These are phyloP conservation scores for Metschnikowia noctiluminum DNA, from an alignment of 805 yeast species.

Conservation along the genomic window DNA sequence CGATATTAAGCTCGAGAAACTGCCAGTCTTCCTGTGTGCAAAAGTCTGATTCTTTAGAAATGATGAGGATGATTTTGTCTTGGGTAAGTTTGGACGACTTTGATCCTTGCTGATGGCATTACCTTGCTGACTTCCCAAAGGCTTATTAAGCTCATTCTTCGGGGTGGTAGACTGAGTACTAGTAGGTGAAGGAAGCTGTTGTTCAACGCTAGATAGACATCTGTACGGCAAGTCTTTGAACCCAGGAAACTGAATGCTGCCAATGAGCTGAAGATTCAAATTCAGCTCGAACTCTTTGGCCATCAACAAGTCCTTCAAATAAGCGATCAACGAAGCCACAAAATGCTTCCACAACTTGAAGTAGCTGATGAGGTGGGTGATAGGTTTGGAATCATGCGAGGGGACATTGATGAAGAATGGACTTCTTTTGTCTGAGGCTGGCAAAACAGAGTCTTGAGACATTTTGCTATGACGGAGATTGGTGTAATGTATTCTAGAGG, in stretches of 20 bases:
- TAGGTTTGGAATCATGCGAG: constrained; percentile 34
- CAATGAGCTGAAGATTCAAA: constrained; percentile 36
- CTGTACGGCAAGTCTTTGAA: constrained; percentile 40
- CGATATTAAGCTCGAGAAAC: constrained; percentile 11
- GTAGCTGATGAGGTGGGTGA: constrained; percentile 34
- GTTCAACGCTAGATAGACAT: constrained; percentile 14
- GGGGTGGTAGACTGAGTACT: constrained; percentile 13
- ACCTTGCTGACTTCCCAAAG: constrained; percentile 3
- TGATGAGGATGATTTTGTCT: constrained; percentile 23
- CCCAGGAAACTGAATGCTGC: constrained; percentile 39
- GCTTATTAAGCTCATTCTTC: constrained; percentile 12
- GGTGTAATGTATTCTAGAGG: neutral
- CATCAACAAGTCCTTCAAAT: constrained; percentile 42
- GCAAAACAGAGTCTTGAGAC: constrained; percentile 20
- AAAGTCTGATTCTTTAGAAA: constrained; percentile 23
- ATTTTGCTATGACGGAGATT: neutral
- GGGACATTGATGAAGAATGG: constrained; percentile 43
- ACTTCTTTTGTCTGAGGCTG: constrained; percentile 31
- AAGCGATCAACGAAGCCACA: constrained; percentile 34
- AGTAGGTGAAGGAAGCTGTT: constrained; percentile 12
- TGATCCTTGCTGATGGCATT: constrained; percentile 7
- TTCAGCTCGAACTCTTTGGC: constrained; percentile 43
- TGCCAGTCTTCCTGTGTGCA: constrained; percentile 18
- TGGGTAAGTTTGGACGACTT: constrained; percentile 23
- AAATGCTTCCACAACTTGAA: constrained; percentile 42